Conservation (phyloP, 2,329 filamentous ascomycete species). For the Diaporthe capsici region DNA sequence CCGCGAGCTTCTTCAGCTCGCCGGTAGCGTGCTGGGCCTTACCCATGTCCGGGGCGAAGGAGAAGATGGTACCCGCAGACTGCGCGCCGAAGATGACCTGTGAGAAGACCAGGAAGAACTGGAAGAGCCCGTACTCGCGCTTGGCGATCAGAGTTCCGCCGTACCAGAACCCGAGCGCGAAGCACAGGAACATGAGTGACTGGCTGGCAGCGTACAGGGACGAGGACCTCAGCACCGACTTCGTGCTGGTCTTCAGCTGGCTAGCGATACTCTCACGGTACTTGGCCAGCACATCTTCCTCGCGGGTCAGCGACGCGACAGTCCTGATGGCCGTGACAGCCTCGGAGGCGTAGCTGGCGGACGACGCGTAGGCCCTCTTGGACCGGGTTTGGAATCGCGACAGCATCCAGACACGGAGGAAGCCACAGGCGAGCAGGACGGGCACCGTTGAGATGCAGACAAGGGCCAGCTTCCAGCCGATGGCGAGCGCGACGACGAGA, state of each 20-base stretch:
- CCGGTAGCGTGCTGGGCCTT: slow-evolving; percentile 89
- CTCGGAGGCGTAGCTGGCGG: slow-evolving; percentile 91
- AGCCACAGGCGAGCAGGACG: slow-evolving; percentile 56
- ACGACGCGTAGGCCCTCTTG: slow-evolving; percentile 83
- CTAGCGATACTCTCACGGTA: slow-evolving; percentile 77
- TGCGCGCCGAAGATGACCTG: slow-evolving; percentile 93
- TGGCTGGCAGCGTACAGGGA: slow-evolving; percentile 87
- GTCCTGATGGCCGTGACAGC: slow-evolving; percentile 95
- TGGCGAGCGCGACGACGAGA: slow-evolving; percentile 62
- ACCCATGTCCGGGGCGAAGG: slow-evolving; percentile 91
- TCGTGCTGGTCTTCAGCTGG: slow-evolving; percentile 78
- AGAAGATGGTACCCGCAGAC: slow-evolving; percentile 90
- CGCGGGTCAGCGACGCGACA: slow-evolving; percentile 90
- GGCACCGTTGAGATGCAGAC: slow-evolving; percentile 58
- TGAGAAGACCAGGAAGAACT: slow-evolving; percentile 94
- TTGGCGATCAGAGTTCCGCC: slow-evolving; percentile 82
- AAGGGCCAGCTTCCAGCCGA: slow-evolving; percentile 62
- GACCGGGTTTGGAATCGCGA: slow-evolving; percentile 84
- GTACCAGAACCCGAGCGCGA: slow-evolving; percentile 94
- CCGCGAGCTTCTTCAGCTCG: slow-evolving; percentile 86
- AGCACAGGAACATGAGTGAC: slow-evolving; percentile 84
- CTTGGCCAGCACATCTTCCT: slow-evolving; percentile 80
- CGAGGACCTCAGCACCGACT: slow-evolving; percentile 83
- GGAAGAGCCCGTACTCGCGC: slow-evolving; percentile 81
- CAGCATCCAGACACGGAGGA: slow-evolving; percentile 72